Evolutionary conservation across 2,329 filamentous ascomycete genomes (phyloP), one percentile per base, ranked within the genome.

Genomic region (Colletotrichum caudatum): DNA sequence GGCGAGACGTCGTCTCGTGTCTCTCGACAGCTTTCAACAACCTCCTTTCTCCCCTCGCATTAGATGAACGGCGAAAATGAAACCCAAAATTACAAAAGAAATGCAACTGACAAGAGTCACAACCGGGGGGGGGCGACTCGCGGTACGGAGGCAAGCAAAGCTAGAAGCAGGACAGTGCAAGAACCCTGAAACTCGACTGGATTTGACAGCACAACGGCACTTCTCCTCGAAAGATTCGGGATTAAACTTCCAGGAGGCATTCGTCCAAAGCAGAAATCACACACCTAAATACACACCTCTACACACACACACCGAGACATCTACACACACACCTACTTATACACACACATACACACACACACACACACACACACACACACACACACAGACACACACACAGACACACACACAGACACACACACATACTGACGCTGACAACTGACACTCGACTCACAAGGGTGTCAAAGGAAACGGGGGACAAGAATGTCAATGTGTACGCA

Each of bases 1-100:
- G 53, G 44, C 29, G 29, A 35, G 53, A 56, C 29, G 33, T 56
- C 53, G 53, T 56, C 53, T 56, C 26, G 53, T 56, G 20, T 46
- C n/a, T 9, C 35, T 18, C 20, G 16, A 37, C 53, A n/a, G 29
- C 53, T 33, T 33, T 33, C 53, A 20, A n/a, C 33, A 37, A 1
- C 44, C 29, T 29, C n/a, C 18, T 2, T n/a, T 20, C 41, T 33
- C 51, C 18, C 44, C 44, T n/a, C 7, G 44, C 29, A 56, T 56
- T 33, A 37, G 53, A 56, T 37, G 53, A 56, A 56, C 53, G 53
- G 53, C 18, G 7, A 12, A 20, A 50, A 50, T 5, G 20, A 46
- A 46, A n/a, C 18, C 7, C 6, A 46, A 46, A n/a, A n/a, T 9
- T 3, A 4, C 8, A 37, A 37, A n/a, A 46, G 18, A n/a, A n/a